Percentiles rank a stretch among this genome's conserved stretches.
Evolutionary conservation across 176 grass and related monocot species (phyloP).

Genomic region (Oryza brachyantha): DNA sequence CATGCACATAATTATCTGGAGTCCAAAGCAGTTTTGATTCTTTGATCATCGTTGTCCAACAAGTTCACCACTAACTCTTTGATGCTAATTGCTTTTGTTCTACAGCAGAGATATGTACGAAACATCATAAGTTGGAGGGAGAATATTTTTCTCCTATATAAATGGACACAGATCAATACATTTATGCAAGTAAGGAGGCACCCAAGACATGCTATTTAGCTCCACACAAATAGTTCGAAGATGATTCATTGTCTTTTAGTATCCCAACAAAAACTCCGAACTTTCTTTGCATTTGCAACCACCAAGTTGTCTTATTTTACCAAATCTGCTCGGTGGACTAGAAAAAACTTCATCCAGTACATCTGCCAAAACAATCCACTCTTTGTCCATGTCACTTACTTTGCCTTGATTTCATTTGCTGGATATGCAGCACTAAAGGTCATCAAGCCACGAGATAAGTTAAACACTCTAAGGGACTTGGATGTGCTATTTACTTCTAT

Average conservation of each 20-base stretch:
- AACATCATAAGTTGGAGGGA: not conserved
- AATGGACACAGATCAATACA: constrained; percentile 7
- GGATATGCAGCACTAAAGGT: constrained; percentile 57
- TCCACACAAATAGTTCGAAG: constrained; percentile 10
- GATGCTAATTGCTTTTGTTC: not conserved
- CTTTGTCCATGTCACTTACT: constrained; percentile 42
- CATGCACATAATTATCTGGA: constrained; percentile 19
- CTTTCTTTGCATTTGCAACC: constrained; percentile 20
- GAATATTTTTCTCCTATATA: constrained; percentile 10
- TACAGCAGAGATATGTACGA: not conserved
- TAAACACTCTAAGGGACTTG: constrained; percentile 21
- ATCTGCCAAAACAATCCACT: constrained; percentile 46
- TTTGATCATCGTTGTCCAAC: constrained; percentile 1
- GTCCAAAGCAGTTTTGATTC: constrained; percentile 8
- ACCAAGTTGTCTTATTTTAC: constrained; percentile 34
- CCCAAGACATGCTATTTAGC: constrained; percentile 3
- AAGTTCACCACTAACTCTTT: not conserved
- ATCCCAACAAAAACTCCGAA: constrained; percentile 24
- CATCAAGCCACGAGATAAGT: constrained; percentile 33
- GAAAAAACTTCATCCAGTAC: constrained; percentile 40
- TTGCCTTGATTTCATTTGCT: constrained; percentile 51
- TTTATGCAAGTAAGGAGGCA: not conserved
- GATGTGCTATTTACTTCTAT: constrained; percentile 64
- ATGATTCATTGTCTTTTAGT: constrained; percentile 21
- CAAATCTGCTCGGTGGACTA: constrained; percentile 22